Conservation (phyloP, 2,329 filamentous ascomycete species). For the Fusarium palustre region DNA sequence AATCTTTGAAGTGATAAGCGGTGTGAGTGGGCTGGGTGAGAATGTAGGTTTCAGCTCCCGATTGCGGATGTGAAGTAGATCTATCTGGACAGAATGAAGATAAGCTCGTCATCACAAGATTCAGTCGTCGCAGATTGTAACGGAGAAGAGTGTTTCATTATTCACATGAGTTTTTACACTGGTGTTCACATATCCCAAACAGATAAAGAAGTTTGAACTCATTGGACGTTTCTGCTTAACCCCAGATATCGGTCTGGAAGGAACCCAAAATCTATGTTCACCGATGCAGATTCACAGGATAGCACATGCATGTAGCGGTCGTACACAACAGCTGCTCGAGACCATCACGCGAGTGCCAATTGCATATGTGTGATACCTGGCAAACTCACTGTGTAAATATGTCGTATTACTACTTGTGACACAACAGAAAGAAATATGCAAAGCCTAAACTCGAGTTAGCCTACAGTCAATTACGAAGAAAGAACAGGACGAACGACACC, state of each 20-base stretch:
- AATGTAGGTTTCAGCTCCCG: neutral
- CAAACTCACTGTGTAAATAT: constrained; percentile 1
- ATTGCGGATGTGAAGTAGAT: constrained; percentile 13
- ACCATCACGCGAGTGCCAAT: constrained; percentile 1
- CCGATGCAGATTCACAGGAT: constrained; percentile 30
- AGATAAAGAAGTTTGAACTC: constrained; percentile 40
- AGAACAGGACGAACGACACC: neutral
- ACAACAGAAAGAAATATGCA: neutral
- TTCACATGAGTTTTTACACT: constrained; percentile 14
- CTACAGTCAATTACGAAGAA: neutral
- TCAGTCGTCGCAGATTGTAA: neutral
- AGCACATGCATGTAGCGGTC: constrained; percentile 10
- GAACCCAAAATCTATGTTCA: constrained; percentile 20
- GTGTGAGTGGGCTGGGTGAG: constrained; percentile 12
- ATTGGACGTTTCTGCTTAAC: constrained; percentile 30
- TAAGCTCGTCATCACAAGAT: neutral
- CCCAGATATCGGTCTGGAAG: constrained; percentile 32
- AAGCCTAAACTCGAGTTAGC: neutral
- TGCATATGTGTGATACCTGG: constrained; percentile 7
- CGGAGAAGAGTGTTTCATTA: neutral
- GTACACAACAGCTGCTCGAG: constrained; percentile 13
- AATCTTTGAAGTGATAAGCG: constrained; percentile 34
- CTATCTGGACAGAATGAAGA: neutral
- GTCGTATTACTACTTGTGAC: constrained; percentile 9
- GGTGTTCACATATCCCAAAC: neutral